Percentiles rank a stretch among this genome's conserved stretches.
These are phyloP conservation scores for Fusarium citri DNA, from an alignment of 2,329 filamentous ascomycete species.

Conservation along the genomic window DNA sequence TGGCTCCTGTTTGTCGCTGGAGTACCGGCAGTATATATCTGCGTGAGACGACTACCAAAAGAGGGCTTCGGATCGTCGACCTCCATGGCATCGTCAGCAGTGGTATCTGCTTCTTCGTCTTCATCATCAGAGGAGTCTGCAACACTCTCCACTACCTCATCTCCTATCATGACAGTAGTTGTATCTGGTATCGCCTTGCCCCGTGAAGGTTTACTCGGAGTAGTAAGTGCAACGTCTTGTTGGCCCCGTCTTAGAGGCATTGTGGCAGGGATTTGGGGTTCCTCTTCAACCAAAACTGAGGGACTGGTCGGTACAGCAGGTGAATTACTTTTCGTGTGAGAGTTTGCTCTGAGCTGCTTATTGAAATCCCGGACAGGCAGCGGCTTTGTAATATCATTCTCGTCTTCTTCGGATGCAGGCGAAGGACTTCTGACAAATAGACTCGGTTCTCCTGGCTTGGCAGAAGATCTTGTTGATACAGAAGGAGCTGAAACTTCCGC, in stretches of 20 bases:
- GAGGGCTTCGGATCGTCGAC: conserved; percentile 24
- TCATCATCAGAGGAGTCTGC: conserved; percentile 1
- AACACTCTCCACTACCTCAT: conserved; percentile 20
- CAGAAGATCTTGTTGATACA: not conserved
- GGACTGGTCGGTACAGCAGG: not conserved
- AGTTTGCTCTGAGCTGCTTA: conserved; percentile 47
- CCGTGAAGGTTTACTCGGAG: conserved; percentile 6
- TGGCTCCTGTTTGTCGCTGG: not conserved
- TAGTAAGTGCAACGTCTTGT: not conserved
- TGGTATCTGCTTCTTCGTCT: not conserved
- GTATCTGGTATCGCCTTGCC: conserved; percentile 12
- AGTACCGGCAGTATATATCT: conserved; percentile 35
- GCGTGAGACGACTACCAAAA: conserved; percentile 37
- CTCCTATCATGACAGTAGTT: conserved; percentile 41
- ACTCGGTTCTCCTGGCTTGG: conserved; percentile 20
- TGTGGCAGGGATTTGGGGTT: conserved; percentile 37
- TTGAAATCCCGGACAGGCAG: conserved; percentile 52
- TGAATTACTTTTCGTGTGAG: not conserved
- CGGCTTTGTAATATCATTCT: conserved; percentile 37
- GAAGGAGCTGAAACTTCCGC: not conserved
- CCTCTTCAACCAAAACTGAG: conserved; percentile 1
- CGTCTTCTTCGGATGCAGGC: conserved; percentile 28
- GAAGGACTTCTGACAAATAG: conserved; percentile 28
- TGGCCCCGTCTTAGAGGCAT: conserved; percentile 22
- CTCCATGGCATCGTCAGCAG: not conserved